Conservation (phyloP, 805 yeast genomes). For the Hanseniaspora mollemarum region DNA sequence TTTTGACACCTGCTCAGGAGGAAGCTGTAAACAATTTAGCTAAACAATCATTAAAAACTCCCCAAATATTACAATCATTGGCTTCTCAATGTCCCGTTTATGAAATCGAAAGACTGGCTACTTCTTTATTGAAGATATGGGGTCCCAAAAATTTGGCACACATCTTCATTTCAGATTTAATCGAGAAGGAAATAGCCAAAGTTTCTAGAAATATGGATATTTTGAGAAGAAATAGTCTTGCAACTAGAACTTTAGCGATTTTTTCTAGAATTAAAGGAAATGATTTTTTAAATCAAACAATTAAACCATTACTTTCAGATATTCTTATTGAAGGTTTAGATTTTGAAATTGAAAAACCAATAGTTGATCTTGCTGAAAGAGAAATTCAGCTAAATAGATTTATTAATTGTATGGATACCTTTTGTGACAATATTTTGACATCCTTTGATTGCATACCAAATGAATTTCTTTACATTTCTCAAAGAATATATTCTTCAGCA, state of each 20-base stretch:
- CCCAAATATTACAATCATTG: conserved; percentile 40
- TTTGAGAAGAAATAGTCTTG: conserved; percentile 68
- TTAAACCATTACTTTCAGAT: conserved; percentile 48
- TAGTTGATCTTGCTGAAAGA: conserved; percentile 32
- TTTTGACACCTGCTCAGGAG: conserved; percentile 25
- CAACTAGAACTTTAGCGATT: conserved; percentile 63
- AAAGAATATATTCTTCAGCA: conserved; percentile 49
- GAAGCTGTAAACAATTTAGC: conserved; percentile 28
- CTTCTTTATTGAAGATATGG: conserved; percentile 48
- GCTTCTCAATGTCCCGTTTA: conserved; percentile 53
- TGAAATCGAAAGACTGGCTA: conserved; percentile 62
- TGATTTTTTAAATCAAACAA: conserved; percentile 42
- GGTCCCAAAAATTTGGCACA: conserved; percentile 35
- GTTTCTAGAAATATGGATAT: conserved; percentile 59
- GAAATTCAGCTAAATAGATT: conserved; percentile 37
- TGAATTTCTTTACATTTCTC: conserved; percentile 61
- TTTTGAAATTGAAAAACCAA: conserved; percentile 54
- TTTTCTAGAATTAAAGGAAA: conserved; percentile 59
- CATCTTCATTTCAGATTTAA: conserved; percentile 41
- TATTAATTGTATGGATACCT: conserved; percentile 42
- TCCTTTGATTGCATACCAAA: conserved; percentile 53
- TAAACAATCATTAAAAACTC: conserved; percentile 29
- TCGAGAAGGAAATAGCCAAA: conserved; percentile 50
- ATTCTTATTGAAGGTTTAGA: conserved; percentile 39
- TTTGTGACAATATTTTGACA: conserved; percentile 48